phyloP scores from a whole-genome alignment of 768 basidiomycete genomes.

The Coprinopsis strossmayeri region DNA sequence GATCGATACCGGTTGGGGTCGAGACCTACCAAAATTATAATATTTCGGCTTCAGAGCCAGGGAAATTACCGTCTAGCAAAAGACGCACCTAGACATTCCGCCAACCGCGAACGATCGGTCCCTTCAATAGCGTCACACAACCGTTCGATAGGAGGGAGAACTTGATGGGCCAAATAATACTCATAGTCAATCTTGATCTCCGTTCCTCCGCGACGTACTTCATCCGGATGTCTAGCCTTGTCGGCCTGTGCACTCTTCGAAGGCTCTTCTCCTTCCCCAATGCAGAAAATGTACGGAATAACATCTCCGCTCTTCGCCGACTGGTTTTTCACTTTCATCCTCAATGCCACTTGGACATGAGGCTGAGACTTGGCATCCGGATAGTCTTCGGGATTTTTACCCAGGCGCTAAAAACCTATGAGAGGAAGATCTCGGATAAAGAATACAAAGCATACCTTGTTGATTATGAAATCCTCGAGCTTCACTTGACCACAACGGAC shows the following conservation, averaged over 20 bases:
- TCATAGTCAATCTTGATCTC: slow-evolving; percentile 83
- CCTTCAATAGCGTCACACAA: slow-evolving; percentile 96
- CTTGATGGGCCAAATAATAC: slow-evolving; percentile 84
- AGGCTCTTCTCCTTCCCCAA: slow-evolving; percentile 60
- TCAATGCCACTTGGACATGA: slow-evolving; percentile 92
- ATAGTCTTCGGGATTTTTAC: slow-evolving; percentile 96
- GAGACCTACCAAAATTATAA: slow-evolving; percentile 37
- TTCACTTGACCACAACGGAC: slow-evolving; percentile 73
- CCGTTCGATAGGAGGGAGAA: slow-evolving; percentile 91
- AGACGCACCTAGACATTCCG: slow-evolving; percentile 81
- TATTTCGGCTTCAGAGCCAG: slow-evolving; percentile 20
- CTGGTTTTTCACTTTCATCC: slow-evolving; percentile 80
- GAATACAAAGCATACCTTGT: slow-evolving; percentile 57
- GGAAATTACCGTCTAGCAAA: background rate
- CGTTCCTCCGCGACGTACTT: slow-evolving; percentile 62
- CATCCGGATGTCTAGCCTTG: slow-evolving; percentile 89
- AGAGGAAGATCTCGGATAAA: background rate
- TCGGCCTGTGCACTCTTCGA: slow-evolving; percentile 81
- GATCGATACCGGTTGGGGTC: slow-evolving; percentile 26
- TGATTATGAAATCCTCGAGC: slow-evolving; percentile 91
- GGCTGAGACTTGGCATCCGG: slow-evolving; percentile 94
- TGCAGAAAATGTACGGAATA: slow-evolving; percentile 92
- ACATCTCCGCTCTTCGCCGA: slow-evolving; percentile 86
- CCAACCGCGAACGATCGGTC: slow-evolving; percentile 84
- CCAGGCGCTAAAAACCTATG: slow-evolving; percentile 59